Conservation (phyloP, 2,329 filamentous ascomycete species). For the Fusarium beomiforme region DNA sequence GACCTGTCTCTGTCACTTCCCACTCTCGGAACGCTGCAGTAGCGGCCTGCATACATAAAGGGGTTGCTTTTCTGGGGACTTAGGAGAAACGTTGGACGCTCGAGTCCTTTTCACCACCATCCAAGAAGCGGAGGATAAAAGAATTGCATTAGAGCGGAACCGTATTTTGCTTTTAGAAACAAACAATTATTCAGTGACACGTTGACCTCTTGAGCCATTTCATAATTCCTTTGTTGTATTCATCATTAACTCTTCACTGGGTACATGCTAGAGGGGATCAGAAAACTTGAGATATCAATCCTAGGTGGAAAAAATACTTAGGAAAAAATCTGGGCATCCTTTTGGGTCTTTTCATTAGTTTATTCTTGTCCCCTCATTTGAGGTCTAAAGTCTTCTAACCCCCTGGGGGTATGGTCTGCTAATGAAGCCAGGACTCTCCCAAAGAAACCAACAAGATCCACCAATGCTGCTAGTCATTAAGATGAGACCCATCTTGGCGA, state of each 20-base stretch:
- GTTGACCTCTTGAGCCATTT: conserved; percentile 9
- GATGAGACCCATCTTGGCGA: conserved; percentile 42
- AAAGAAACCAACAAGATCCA: conserved; percentile 28
- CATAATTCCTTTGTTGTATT: conserved; percentile 4
- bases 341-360: too few relatives aligned
- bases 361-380: too few relatives aligned
- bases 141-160: background rate
- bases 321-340: too few relatives aligned
- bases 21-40: conserved; percentile 36
- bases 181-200: background rate
- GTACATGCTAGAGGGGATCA: too few relatives aligned
- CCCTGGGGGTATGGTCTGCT: background rate
- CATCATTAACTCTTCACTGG: background rate
- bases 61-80: conserved; percentile 15
- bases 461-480: conserved; percentile 37
- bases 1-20: conserved; percentile 35
- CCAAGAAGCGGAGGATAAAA: background rate
- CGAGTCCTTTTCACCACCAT: background rate
- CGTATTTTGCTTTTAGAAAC: background rate
- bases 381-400: too few relatives aligned
- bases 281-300: too few relatives aligned
- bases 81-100: conserved; percentile 1
- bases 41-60: conserved; percentile 37
- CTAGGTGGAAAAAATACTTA: too few relatives aligned
- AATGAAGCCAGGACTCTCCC: conserved; percentile 17